Conservation (phyloP, 768 basidiomycete species). For the Galerina marginata region DNA sequence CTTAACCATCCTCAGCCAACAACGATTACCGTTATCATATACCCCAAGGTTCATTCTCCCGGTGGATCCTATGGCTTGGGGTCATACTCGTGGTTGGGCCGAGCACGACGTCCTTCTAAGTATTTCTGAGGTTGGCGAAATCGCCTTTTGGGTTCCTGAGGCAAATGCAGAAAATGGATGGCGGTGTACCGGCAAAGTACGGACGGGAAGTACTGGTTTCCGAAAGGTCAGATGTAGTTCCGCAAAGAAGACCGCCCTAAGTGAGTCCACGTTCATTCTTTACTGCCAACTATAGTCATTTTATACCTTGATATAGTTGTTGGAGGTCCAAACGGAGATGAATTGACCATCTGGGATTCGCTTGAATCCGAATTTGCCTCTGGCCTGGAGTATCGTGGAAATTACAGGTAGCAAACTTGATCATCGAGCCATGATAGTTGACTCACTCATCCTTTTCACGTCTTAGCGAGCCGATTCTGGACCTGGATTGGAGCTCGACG, state of each 20-base stretch:
- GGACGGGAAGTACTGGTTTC: constrained; percentile 70
- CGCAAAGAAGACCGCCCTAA: constrained; percentile 88
- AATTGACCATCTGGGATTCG: constrained; percentile 96
- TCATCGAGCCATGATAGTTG: not conserved
- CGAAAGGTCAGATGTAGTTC: constrained; percentile 85
- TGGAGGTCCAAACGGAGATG: constrained; percentile 61
- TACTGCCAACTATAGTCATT: not conserved
- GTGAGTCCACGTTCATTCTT: constrained; percentile 46
- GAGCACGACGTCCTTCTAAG: constrained; percentile 81
- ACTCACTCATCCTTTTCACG: not conserved
- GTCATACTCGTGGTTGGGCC: constrained; percentile 47
- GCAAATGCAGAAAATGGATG: constrained; percentile 43
- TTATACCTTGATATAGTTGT: constrained; percentile 54
- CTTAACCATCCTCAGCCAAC: constrained; percentile 53
- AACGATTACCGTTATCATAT: constrained; percentile 55
- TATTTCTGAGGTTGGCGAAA: constrained; percentile 73
- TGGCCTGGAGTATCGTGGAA: constrained; percentile 77
- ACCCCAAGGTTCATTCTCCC: constrained; percentile 66
- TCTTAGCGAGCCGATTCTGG: constrained; percentile 67
- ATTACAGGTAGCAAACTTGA: constrained; percentile 55
- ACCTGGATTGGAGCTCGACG: constrained; percentile 94
- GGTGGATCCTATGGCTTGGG: constrained; percentile 91
- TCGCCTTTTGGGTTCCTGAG: constrained; percentile 87
- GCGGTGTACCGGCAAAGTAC: constrained; percentile 76
- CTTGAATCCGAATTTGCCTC: constrained; percentile 92